Evolutionary conservation across 768 basidiomycete genomes (phyloP).

Genomic region (Amylocystis lapponica): DNA sequence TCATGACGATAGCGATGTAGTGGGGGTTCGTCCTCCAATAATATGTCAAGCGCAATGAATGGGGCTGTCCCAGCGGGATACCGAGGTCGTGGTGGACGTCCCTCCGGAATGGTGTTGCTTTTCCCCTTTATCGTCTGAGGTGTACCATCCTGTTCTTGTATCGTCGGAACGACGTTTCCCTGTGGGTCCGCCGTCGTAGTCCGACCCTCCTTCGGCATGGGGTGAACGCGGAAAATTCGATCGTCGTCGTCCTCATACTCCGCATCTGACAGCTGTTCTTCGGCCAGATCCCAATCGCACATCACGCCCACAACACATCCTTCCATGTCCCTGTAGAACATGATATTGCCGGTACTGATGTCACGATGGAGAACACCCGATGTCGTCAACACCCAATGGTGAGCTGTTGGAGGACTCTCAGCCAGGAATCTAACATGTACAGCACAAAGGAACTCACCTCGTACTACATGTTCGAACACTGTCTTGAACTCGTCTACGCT

Average conservation of each 20-base stretch:
- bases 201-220: too few species aligned
- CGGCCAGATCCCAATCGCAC: conserved; percentile 5
- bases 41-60: conserved; percentile 3
- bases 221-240: too few species aligned
- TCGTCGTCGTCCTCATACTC: background rate
- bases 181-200: background rate
- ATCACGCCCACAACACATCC: background rate
- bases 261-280: background rate
- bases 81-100: background rate
- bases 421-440: background rate
- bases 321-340: background rate
- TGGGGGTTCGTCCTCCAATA: background rate
- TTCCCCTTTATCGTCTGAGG: background rate
- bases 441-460: conserved; percentile 5
- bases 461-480: conserved; percentile 2
- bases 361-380: conserved; percentile 2
- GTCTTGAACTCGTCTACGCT: conserved; percentile 2
- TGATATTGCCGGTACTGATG: conserved; percentile 5
- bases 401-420: background rate
- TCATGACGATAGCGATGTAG: conserved; percentile 3
- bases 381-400: conserved; percentile 3
- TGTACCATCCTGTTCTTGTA: background rate
- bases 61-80: conserved; percentile 4
- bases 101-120: background rate
- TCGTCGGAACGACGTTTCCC: background rate